These are phyloP conservation scores for Striga asiatica DNA, from an alignment of 257 asterid genomes.

Conservation along the genomic window DNA sequence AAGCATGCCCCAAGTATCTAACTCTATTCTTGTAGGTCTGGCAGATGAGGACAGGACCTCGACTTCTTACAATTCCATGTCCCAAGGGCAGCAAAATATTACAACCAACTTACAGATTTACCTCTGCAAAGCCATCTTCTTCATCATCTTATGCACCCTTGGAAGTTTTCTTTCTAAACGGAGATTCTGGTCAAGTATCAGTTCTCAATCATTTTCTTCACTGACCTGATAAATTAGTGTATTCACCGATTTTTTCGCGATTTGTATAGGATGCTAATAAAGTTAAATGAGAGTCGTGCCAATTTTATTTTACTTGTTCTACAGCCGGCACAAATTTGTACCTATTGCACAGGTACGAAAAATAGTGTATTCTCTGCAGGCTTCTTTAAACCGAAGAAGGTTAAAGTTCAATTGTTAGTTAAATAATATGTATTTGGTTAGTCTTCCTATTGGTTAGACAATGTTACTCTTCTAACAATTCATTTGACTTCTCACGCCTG, in stretches of 20 bases:
- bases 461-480: too few species aligned
- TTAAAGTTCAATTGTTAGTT: too few species aligned
- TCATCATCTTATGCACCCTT: constrained; percentile 47
- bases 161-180: constrained; percentile 81
- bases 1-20: too few species aligned
- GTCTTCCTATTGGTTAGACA: too few species aligned
- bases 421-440: too few species aligned
- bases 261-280: constrained; percentile 15
- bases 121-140: constrained; percentile 33
- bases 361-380: too few species aligned
- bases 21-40: constrained; percentile 45
- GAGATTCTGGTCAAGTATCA: constrained; percentile 89
- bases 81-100: constrained; percentile 83
- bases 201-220: constrained; percentile 55
- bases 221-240: constrained; percentile 17
- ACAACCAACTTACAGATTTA: constrained; percentile 83
- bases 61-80: constrained; percentile 73
- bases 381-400: too few species aligned
- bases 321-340: too few species aligned
- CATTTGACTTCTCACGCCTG: too few species aligned
- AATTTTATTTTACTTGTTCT: constrained; percentile 1
- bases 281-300: not conserved
- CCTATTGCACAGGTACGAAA: too few species aligned
- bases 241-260: constrained; percentile 3
- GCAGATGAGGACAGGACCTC: constrained; percentile 99